Evolutionary conservation across 371 early-diverging fungal species (phyloP), one percentile per base, ranked within the genome.

Genomic region (Vairimorpha ceranae): DNA sequence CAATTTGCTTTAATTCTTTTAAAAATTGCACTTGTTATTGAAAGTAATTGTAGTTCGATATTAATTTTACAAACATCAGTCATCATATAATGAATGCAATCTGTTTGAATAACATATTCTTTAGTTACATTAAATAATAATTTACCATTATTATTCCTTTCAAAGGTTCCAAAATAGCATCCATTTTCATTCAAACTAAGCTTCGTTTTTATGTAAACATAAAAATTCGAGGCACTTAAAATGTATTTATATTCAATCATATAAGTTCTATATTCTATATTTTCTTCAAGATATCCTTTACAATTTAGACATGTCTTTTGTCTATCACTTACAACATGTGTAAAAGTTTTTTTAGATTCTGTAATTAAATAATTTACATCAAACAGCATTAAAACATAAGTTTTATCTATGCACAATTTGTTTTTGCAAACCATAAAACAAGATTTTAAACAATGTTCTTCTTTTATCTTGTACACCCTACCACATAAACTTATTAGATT

Each of bases 281-380:
- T 2, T 21, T 61, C 61, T 2, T 8, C 35, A 3, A 61, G 61
- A 35, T 36, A 1, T n/a, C 32, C 36, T 61, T 61, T 61, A 35
- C 61, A 61, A 36, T 61, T 61, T 17, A 30, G 36, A 61, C 61
- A 61, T 1, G 32, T 61, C 10, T 19, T 35, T 4, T 25, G 10
- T 33, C 4, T 30, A 15, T 7, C 4, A 33, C 36, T 21, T 6
- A 19, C 33, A 2, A n/a, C 8, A 36, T 19, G 33, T 17, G 21
- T 61, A 38, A 61, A 61, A 36, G 61, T 10, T 21, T 38, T 61
- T 38, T 61, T 61, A 19, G 10, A 25, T 8, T 61, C 61, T 19
- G 4, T 33, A 3, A 38, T 17, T 25, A 21, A 4, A 33, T 61
- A 61, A 36, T 25, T 30, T 10, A 61, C 33, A 12, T 6, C 29